Conservation (phyloP, 495 filamentous ascomycete species). For the Aspergillus biplanus region DNA sequence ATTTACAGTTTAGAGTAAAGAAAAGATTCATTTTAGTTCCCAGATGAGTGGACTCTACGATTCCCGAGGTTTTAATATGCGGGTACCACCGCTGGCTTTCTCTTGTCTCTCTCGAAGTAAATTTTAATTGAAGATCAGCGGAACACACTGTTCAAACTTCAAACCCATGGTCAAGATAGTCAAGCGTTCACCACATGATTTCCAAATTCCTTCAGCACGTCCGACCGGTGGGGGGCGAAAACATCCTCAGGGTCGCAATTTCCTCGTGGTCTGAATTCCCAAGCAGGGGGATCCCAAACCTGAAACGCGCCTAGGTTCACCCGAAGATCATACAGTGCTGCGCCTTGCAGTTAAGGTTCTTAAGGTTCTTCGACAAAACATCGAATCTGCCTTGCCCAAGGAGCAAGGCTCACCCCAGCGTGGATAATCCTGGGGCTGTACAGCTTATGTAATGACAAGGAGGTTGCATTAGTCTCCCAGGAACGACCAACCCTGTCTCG, state of each 20-base stretch:
- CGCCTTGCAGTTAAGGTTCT: constrained; percentile 25
- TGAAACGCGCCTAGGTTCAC: constrained; percentile 16
- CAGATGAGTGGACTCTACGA: neutral
- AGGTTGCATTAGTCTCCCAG: neutral
- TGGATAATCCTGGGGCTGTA: constrained; percentile 6
- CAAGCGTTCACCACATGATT: neutral
- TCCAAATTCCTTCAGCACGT: neutral
- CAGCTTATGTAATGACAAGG: constrained; percentile 11
- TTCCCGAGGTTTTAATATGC: neutral
- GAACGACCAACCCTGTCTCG: neutral
- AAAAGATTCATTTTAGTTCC: constrained; percentile 5
- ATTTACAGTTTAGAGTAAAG: constrained; percentile 23
- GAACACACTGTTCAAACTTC: neutral
- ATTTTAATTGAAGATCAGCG: neutral
- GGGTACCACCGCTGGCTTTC: neutral
- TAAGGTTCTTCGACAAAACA: constrained; percentile 9
- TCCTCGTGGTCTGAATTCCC: neutral
- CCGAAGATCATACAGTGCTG: constrained; percentile 14
- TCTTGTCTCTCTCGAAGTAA: neutral
- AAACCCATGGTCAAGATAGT: too few species aligned
- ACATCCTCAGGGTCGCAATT: constrained; percentile 6
- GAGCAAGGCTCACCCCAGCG: constrained; percentile 2
- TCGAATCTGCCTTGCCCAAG: constrained; percentile 24
- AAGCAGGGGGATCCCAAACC: constrained; percentile 12
- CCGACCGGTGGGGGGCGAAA: neutral